Percentiles rank a stretch among this genome's conserved stretches.
Evolutionary conservation across 1,284 basidiomycete species (phyloP).

Genomic region (Irpex rosettiformis): DNA sequence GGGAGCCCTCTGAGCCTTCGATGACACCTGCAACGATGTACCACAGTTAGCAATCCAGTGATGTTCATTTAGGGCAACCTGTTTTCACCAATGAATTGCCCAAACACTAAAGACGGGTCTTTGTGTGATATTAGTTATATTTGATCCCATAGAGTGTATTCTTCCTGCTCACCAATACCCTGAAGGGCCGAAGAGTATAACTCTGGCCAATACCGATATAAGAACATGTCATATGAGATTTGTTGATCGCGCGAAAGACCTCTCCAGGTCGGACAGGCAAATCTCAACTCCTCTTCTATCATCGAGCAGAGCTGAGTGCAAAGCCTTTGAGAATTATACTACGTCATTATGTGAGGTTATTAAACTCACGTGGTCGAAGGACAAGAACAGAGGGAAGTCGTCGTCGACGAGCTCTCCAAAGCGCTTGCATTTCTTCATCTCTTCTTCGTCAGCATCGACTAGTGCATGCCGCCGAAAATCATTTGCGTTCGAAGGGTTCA

Average conservation of each 20-base stretch:
- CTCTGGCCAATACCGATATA: conserved; percentile 15
- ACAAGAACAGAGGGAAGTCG: conserved; percentile 65
- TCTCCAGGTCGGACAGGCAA: background rate
- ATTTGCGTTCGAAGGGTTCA: background rate
- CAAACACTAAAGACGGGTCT: conserved; percentile 58
- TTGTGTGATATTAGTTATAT: background rate
- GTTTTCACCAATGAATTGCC: conserved; percentile 63
- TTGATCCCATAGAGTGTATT: background rate
- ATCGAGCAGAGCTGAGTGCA: conserved; percentile 18
- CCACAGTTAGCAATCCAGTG: no score
- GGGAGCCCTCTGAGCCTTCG: conserved; percentile 51
- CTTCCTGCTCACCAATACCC: conserved; percentile 6
- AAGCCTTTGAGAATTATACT: background rate
- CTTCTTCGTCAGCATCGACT: background rate
- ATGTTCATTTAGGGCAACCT: no score
- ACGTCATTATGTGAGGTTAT: conserved; percentile 8
- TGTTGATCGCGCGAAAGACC: conserved; percentile 18
- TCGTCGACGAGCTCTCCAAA: conserved; percentile 51
- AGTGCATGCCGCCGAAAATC: background rate
- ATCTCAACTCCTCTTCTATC: conserved; percentile 22
- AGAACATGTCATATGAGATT: conserved; percentile 10
- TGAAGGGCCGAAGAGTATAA: background rate
- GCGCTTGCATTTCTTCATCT: conserved; percentile 25
- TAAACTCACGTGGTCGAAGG: conserved; percentile 47
- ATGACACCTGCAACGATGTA: conserved; percentile 48